These are phyloP conservation scores for Colletotrichum sp. DNA, from an alignment of 2,329 filamentous ascomycete species.

Conservation along the genomic window DNA sequence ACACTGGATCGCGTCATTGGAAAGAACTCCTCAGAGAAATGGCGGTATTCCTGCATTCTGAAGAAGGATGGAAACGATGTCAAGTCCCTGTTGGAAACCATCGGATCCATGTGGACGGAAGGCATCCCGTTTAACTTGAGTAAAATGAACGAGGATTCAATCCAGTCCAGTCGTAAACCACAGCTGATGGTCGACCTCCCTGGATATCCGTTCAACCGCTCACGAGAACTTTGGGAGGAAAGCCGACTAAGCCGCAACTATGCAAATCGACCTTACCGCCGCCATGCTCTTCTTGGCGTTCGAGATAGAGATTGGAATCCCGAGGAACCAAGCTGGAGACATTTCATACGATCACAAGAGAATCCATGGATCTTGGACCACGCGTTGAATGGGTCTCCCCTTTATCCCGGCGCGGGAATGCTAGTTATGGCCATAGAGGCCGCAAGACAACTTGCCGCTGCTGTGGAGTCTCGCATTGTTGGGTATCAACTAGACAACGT, in stretches of 20 bases:
- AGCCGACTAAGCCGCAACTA: constrained; percentile 47
- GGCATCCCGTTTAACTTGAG: neutral
- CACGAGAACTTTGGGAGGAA: constrained; percentile 57
- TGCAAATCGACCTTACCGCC: constrained; percentile 46
- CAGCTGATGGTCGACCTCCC: constrained; percentile 49
- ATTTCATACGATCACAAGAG: constrained; percentile 51
- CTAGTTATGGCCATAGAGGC: constrained; percentile 54
- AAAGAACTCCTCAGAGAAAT: neutral
- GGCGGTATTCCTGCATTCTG: neutral
- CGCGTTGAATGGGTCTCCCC: constrained; percentile 45
- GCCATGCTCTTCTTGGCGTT: constrained; percentile 56
- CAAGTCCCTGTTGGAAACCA: neutral
- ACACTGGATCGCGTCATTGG: neutral
- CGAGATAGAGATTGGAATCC: constrained; percentile 45
- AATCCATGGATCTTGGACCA: constrained; percentile 59
- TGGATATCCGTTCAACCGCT: constrained; percentile 59
- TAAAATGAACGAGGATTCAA: neutral
- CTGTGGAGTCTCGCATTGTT: neutral
- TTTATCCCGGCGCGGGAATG: constrained; percentile 58
- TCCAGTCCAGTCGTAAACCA: neutral
- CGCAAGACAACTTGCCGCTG: constrained; percentile 36
- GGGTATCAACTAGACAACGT: neutral
- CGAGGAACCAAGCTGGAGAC: constrained; percentile 52
- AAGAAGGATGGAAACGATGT: neutral
- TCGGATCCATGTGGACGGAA: neutral